Evolutionary conservation across 2,329 filamentous ascomycete genomes (phyloP).

Genomic region (Plectosphaerella sp.): DNA sequence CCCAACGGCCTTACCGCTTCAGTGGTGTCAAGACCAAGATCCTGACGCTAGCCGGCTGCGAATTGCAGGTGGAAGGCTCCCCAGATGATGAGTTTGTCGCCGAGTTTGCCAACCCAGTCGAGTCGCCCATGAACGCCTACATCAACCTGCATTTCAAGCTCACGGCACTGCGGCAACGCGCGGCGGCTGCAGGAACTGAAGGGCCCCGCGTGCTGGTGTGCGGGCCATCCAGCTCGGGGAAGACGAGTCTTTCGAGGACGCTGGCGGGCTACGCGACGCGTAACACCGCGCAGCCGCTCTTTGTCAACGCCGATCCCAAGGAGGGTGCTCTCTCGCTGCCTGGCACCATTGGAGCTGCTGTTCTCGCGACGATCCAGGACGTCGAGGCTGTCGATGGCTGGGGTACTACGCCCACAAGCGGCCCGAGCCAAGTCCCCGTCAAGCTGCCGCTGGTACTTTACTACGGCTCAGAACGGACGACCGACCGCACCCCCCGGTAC

Average conservation of each 20-base stretch:
- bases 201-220: conserved; percentile 83
- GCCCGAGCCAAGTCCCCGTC: conserved; percentile 80
- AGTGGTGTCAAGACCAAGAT: conserved; percentile 80
- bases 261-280: conserved; percentile 77
- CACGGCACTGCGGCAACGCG: conserved; percentile 63
- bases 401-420: conserved; percentile 86
- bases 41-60: conserved; percentile 88
- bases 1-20: conserved; percentile 76
- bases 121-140: conserved; percentile 76
- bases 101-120: conserved; percentile 63
- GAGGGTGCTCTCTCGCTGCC: conserved; percentile 76
- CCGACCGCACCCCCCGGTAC: conserved; percentile 70
- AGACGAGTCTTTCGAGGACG: conserved; percentile 75
- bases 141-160: conserved; percentile 87
- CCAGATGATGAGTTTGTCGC: conserved; percentile 52
- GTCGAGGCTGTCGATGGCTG: conserved; percentile 75
- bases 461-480: conserved; percentile 70
- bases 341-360: conserved; percentile 79
- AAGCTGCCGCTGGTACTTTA: conserved; percentile 91
- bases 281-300: conserved; percentile 67
- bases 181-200: conserved; percentile 39
- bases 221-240: conserved; percentile 74
- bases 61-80: conserved; percentile 68
- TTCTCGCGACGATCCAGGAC: conserved; percentile 83
- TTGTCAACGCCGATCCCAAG: conserved; percentile 79